Evolutionary conservation across 108 stramenopile species (phyloP).

Genomic region (Cylindrotheca fusiformis): DNA sequence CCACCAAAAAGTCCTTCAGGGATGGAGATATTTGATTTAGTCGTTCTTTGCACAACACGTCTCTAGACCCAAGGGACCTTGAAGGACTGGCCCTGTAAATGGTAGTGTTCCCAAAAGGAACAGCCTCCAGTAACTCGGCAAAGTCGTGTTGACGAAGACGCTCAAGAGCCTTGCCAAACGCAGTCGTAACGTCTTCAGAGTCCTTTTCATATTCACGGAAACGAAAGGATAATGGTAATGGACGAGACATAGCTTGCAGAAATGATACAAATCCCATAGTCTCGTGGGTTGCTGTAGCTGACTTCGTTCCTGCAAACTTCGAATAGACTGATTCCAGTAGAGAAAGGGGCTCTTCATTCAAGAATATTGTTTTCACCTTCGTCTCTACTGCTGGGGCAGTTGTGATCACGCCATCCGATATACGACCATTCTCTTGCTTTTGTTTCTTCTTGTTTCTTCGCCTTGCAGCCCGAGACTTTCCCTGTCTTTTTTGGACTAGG

Average conservation of each 20-base stretch:
- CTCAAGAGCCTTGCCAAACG: not conserved
- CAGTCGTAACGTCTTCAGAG: not conserved
- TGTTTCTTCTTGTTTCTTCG: conserved; percentile 51
- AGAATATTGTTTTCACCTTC: no score
- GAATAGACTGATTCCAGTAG: not conserved
- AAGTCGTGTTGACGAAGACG: not conserved
- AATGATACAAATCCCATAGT: conserved; percentile 28
- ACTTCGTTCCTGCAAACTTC: not conserved
- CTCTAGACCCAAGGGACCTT: conserved; percentile 4
- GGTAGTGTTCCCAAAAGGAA: not conserved
- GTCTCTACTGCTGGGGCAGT: no score
- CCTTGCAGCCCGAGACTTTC: conserved; percentile 65
- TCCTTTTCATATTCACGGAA: conserved; percentile 9
- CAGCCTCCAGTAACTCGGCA: not conserved
- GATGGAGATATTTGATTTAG: conserved; percentile 38
- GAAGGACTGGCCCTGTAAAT: not conserved
- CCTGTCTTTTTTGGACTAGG: conserved; percentile 8
- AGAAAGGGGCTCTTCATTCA: not conserved
- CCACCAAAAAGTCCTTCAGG: conserved; percentile 52
- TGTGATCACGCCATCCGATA: no score
- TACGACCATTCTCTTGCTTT: not conserved
- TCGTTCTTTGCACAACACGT: conserved; percentile 25
- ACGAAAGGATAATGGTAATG: conserved; percentile 47
- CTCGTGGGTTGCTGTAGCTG: not conserved
- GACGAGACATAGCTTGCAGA: conserved; percentile 23